Conservation (phyloP, 345 rosid species). For the Cardamine occulta region DNA sequence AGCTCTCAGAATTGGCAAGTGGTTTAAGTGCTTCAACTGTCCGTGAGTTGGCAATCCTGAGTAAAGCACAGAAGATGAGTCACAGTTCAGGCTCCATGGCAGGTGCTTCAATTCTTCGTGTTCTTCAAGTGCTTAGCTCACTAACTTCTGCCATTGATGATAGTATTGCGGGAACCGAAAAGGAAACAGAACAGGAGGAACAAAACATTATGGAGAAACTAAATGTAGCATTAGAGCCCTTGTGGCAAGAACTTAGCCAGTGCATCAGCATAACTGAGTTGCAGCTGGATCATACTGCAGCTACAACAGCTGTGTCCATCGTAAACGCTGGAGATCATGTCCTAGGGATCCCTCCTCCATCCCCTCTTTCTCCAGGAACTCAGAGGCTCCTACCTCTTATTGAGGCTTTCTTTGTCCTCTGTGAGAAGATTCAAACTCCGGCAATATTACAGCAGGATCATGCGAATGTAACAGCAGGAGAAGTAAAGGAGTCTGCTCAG, state of each 20-base stretch:
- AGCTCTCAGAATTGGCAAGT: conserved; percentile 80
- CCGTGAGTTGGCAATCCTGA: conserved; percentile 71
- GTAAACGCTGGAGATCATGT: conserved; percentile 62
- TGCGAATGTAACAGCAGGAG: conserved; percentile 67
- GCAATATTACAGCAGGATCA: conserved; percentile 68
- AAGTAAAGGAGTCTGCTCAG: conserved; percentile 79
- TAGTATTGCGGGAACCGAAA: conserved; percentile 47
- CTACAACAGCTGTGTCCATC: conserved; percentile 46
- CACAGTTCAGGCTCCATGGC: conserved; percentile 92
- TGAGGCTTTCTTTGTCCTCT: conserved; percentile 94
- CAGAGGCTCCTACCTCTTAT: conserved; percentile 91
- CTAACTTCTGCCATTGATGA: conserved; percentile 52
- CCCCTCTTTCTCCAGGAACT: conserved; percentile 92
- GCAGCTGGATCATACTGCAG: conserved; percentile 74
- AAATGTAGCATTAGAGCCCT: conserved; percentile 75
- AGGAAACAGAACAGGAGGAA: conserved; percentile 68
- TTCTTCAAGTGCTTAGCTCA: conserved; percentile 81
- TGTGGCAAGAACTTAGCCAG: conserved; percentile 93
- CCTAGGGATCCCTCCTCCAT: conserved; percentile 62
- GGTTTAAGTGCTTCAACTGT: conserved; percentile 81
- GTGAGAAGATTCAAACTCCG: conserved; percentile 81
- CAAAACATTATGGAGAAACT: conserved; percentile 73
- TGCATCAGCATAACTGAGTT: conserved; percentile 85
- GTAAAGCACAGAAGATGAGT: conserved; percentile 79
- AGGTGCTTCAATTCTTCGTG: conserved; percentile 88